Conservation (phyloP, 768 basidiomycete genomes). For the Mycena leptocephala region DNA sequence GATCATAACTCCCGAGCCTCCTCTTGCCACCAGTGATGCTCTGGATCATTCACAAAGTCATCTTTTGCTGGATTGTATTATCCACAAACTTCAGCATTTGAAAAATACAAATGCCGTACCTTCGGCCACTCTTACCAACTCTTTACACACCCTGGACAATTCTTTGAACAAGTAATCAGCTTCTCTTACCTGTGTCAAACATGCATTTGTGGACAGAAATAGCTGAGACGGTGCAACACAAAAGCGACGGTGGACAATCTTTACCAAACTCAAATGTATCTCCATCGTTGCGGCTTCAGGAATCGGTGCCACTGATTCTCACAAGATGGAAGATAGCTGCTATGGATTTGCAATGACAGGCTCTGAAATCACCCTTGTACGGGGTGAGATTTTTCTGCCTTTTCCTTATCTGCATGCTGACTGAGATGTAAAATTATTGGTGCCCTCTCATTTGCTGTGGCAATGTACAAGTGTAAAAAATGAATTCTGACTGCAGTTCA, state of each 20-base stretch:
- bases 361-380: background rate
- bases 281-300: background rate
- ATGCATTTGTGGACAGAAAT: too few relatives aligned
- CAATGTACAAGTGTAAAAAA: background rate
- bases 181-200: too few relatives aligned
- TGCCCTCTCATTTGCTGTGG: background rate
- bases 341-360: constrained; percentile 3
- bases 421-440: background rate
- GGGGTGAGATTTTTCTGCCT: background rate
- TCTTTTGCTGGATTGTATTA: too few relatives aligned
- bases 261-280: background rate
- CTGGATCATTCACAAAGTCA: too few relatives aligned
- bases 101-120: too few relatives aligned
- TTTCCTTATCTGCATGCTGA: background rate
- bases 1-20: too few relatives aligned
- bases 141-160: too few relatives aligned
- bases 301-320: background rate
- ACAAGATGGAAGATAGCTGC: background rate
- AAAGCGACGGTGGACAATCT: background rate
- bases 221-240: too few relatives aligned
- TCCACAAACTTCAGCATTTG: too few relatives aligned
- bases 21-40: too few relatives aligned
- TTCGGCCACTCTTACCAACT: too few relatives aligned
- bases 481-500: background rate
- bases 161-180: too few relatives aligned